Evolutionary conservation across 2,329 filamentous ascomycete genomes (phyloP), one percentile per base, ranked within the genome.

Genomic region (Kalaharituber pfeilii): DNA sequence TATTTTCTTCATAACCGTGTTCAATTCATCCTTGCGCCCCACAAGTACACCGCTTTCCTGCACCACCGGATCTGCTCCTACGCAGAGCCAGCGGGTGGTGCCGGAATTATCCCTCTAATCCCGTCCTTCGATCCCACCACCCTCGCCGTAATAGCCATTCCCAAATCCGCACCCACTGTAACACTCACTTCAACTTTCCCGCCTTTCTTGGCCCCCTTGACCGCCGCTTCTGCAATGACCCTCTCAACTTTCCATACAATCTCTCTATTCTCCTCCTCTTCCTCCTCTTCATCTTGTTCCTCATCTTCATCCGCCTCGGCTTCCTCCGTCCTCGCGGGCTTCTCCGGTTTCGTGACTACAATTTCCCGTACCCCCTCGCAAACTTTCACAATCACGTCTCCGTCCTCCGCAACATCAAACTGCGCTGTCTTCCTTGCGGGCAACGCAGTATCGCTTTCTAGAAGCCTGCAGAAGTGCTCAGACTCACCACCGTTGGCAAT

Each of bases 121-220:
- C 86, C 88, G 44, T 83, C 83, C 74, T 94, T 89, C 57, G 79
- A 84, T 60, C 89, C 88, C 50, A 94, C 82, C 69, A 94, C 87
- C 60, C 89, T 77, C 54, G 82, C 81, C 42, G 88, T 84, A 62
- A 94, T 75, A 50, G 83, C 86, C 58, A 95, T 76, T 61, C 75
- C 75, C 54, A 95, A 73, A 67, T 96, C 87, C 25, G 79, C 81
- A 53, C 76, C 78, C 60, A 96, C 82, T 68, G 89, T 94, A 65
- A 96, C 78, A 67, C 86, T 93, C 53, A 96, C 81, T 75, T 98
- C 91, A 61, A 98, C 80, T 75, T 94, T 94, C 65, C 79, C 78
- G 56, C 80, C 83, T 72, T 89, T 87, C 79, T 89, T 89, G 63
- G 93, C 78, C 56, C 76, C 85, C 69, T 78, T 83, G 67, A 98